Percentiles rank a stretch among this genome's conserved stretches.
phyloP scores from a whole-genome alignment of 345 rosid genomes.

The Anacardium occidentale region DNA sequence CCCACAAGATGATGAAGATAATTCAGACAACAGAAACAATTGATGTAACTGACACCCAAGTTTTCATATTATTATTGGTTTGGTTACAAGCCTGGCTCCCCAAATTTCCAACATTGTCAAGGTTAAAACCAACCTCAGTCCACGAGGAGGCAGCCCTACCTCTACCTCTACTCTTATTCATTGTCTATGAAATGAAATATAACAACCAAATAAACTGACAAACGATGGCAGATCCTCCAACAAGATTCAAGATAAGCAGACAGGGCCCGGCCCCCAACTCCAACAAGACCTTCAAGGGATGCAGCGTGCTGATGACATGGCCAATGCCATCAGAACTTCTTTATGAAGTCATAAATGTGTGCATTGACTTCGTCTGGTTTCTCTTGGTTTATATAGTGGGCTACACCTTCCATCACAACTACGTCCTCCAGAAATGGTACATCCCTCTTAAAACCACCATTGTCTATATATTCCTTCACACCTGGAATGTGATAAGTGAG shows the following conservation, averaged over 20 bases:
- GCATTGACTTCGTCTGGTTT: slow-evolving; percentile 57
- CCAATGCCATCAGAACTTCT: slow-evolving; percentile 41
- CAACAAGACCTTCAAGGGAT: neutral
- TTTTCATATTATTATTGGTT: no score
- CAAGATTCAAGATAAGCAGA: neutral
- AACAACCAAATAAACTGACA: neutral
- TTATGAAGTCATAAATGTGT: slow-evolving; percentile 67
- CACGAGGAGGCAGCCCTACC: no score
- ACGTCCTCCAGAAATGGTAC: slow-evolving; percentile 76
- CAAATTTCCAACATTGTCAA: neutral
- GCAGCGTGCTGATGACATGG: neutral
- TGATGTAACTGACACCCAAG: no score
- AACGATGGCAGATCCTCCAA: neutral
- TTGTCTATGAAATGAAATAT: neutral
- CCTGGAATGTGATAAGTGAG: slow-evolving; percentile 55
- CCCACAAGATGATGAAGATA: no score
- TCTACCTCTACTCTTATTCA: neutral
- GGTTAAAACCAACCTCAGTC: neutral
- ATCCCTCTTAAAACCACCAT: slow-evolving; percentile 48
- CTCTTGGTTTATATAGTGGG: slow-evolving; percentile 70
- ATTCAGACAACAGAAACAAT: no score
- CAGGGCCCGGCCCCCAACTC: no score
- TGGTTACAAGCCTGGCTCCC: no score
- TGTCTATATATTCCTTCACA: slow-evolving; percentile 54
- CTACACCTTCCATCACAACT: slow-evolving; percentile 42